Evolutionary conservation across 139 green algal genomes (phyloP).

Genomic region (Ettlia oleoabundans): DNA sequence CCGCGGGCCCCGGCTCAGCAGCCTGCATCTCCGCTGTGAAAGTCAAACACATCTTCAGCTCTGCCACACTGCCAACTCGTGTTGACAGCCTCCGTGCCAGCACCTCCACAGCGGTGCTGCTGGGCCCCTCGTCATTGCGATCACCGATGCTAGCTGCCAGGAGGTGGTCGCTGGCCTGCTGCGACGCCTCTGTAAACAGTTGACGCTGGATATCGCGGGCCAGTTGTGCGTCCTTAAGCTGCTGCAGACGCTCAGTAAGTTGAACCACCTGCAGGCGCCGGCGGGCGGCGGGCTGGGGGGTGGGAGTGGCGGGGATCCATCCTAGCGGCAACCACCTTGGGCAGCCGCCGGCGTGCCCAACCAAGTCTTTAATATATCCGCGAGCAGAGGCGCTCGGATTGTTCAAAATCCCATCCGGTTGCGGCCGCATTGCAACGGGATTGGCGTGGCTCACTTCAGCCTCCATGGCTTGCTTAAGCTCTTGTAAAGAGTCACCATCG

Average conservation of each 20-base stretch:
- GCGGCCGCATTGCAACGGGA: neutral
- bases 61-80: no score
- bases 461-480: neutral
- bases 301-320: no score
- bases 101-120: neutral
- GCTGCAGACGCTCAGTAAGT: neutral
- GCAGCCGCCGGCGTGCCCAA: no score
- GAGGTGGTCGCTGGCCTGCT: neutral
- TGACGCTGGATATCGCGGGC: neutral
- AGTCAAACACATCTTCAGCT: no score
- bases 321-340: no score
- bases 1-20: neutral
- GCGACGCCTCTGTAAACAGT: neutral
- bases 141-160: constrained; percentile 13
- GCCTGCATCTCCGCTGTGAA: neutral
- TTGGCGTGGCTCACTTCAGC: neutral
- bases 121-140: neutral
- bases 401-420: no score
- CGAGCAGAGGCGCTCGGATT: no score
- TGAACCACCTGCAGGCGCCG: neutral
- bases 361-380: no score
- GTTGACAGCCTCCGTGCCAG: neutral
- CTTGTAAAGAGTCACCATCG: neutral
- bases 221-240: constrained; percentile 1
- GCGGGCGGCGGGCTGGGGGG: neutral